Base-by-base conservation (phyloP, 441 rosid species). In the Omphalea diandra region DNA sequence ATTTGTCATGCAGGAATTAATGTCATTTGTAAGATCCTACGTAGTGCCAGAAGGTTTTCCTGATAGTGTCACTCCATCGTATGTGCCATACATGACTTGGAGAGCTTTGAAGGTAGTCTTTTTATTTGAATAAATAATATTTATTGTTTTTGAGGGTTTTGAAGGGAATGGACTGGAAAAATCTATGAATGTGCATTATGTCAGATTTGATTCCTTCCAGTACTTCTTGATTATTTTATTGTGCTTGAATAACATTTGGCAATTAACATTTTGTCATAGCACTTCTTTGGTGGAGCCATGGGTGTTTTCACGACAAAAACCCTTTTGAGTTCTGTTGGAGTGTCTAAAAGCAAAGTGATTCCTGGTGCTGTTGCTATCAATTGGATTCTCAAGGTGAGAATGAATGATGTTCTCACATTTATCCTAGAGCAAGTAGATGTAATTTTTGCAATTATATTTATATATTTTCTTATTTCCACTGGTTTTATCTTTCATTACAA, bases 281-380 rank as follows among this genome's bases (percentile, higher is more conserved):
- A 95, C 76, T 95, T 95, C 92, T 95, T 95, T 74, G 99, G 99
- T 62, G 99, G 99, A 81, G 98, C 99, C 32, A 95, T 95, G 88
- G 94, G 97, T 73, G 99, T 95, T 64, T 95, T 95, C 86, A 93
- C 99, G 5, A 95, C 99, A 31, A 96, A 87, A 77, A 85, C 96
- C 7, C 96, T 95, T 81, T 72, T 95, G 76, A 89, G 60, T 79
- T 90, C 99, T 2, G 97, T 95, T 78, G 99, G 98, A 69, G 85
- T 88, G 68, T 89, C 99, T 54, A 80, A 84, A 76, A 89, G 83
- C 77, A 77, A 76, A 57, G 85, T 95, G 66, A 79, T 90, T 36
- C 86, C 97, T 27, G 99, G 95, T 38, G 98, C 99, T 36, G 90
- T 95, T 63, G 98, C 99, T 58, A 89, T 95, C 69, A 95, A 95